Evolutionary conservation across 345 rosid species (phyloP).

Genomic region (Lepidium sativum): DNA sequence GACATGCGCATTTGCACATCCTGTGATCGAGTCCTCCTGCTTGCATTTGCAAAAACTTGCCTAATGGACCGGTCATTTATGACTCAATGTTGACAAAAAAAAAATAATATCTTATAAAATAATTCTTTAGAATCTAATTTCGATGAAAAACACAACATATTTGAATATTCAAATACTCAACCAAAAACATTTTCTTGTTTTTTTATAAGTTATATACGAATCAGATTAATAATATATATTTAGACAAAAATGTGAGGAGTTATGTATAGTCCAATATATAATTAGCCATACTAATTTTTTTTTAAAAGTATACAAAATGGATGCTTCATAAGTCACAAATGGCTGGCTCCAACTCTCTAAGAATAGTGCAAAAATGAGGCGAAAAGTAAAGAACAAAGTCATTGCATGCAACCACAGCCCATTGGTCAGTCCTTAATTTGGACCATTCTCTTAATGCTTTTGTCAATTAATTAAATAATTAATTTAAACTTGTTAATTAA

Average conservation of each 20-base stretch:
- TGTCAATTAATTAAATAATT: background rate
- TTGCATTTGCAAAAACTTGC: too few relatives aligned
- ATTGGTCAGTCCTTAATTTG: conserved; percentile 21
- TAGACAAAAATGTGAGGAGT: background rate
- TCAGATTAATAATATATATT: too few relatives aligned
- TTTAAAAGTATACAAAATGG: background rate
- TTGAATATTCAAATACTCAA: too few relatives aligned
- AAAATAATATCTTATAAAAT: too few relatives aligned
- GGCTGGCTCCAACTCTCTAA: conserved; percentile 16
- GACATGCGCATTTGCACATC: too few relatives aligned
- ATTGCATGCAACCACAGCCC: conserved; percentile 17
- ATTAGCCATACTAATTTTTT: background rate
- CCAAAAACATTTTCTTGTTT: too few relatives aligned
- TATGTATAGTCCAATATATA: background rate
- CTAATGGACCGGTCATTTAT: too few relatives aligned
- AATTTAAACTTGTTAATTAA: background rate
- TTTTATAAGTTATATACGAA: too few relatives aligned
- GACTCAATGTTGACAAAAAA: too few relatives aligned
- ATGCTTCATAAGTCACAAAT: conserved; percentile 19
- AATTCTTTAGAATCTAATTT: too few relatives aligned
- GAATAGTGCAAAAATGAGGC: conserved; percentile 18
- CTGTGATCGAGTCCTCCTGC: too few relatives aligned
- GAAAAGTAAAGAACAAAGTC: conserved; percentile 21
- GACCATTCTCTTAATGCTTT: conserved; percentile 5
- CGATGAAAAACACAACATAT: too few relatives aligned